phyloP scores from a whole-genome alignment of 495 filamentous ascomycete species.

The Aspergillus steynii region DNA sequence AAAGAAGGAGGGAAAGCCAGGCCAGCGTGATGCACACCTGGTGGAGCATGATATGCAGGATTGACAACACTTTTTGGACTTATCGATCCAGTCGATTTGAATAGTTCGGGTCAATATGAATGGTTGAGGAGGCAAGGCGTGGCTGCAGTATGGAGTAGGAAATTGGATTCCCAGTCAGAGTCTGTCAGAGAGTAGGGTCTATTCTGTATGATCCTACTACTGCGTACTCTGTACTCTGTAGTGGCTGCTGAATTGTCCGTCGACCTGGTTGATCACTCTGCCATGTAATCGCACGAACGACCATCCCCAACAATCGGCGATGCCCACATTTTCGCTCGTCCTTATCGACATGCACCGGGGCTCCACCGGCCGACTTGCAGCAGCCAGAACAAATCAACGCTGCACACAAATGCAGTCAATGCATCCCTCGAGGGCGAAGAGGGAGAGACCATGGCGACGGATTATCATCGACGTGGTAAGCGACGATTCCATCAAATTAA shows the following conservation, averaged over 20 bases:
- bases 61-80: slow-evolving; percentile 23
- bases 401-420: slow-evolving; percentile 35
- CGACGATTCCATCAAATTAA: not conserved
- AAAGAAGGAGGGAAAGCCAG: slow-evolving; percentile 2
- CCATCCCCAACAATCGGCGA: not conserved
- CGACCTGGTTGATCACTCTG: too few relatives aligned
- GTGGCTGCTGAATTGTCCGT: too few relatives aligned
- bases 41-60: slow-evolving; percentile 24
- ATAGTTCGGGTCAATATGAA: slow-evolving; percentile 9
- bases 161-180: too few relatives aligned
- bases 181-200: too few relatives aligned
- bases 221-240: too few relatives aligned
- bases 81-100: slow-evolving; percentile 15
- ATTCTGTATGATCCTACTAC: too few relatives aligned
- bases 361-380: slow-evolving; percentile 20
- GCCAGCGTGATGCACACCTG: slow-evolving; percentile 6
- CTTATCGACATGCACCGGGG: slow-evolving; percentile 21
- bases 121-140: not conserved
- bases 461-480: not conserved
- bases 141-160: not conserved
- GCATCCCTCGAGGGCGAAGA: slow-evolving; percentile 8
- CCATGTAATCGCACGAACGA: too few relatives aligned
- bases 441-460: too few relatives aligned
- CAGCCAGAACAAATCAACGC: slow-evolving; percentile 39
- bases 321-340: not conserved